Conservation (phyloP, 768 basidiomycete species). For the Austroboletus eburneus region DNA sequence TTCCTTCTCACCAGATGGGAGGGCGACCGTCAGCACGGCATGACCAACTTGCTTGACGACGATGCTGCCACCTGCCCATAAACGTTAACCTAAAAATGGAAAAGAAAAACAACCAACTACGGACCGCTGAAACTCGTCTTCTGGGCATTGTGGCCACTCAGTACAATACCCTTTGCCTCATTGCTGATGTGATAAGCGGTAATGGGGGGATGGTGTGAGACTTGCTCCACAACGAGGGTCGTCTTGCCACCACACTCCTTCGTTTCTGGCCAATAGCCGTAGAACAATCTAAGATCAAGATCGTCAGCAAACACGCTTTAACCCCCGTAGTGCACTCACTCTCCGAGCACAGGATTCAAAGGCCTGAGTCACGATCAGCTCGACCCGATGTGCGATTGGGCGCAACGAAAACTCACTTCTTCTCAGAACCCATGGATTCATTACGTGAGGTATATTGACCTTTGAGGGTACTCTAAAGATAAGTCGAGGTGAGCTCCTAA, state of each 20-base stretch:
- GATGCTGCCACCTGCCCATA: slow-evolving; percentile 54
- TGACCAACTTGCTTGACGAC: slow-evolving; percentile 96
- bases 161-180: slow-evolving; percentile 63
- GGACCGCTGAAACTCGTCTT: slow-evolving; percentile 88
- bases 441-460: slow-evolving; percentile 95
- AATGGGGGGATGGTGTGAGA: slow-evolving; percentile 92
- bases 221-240: slow-evolving; percentile 85
- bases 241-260: slow-evolving; percentile 72
- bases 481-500: slow-evolving; percentile 2
- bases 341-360: slow-evolving; percentile 92
- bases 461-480: slow-evolving; percentile 78
- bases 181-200: slow-evolving; percentile 89
- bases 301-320: slow-evolving; percentile 1
- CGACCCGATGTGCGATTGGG: not conserved
- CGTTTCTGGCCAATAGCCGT: slow-evolving; percentile 79
- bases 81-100: slow-evolving; percentile 2
- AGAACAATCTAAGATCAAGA: slow-evolving; percentile 59
- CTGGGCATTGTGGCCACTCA: slow-evolving; percentile 89
- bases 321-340: slow-evolving; percentile 47
- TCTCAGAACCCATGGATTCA: slow-evolving; percentile 94
- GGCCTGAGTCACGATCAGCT: slow-evolving; percentile 49
- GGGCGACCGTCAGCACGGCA: slow-evolving; percentile 69
- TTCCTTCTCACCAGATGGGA: slow-evolving; percentile 54
- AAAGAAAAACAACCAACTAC: slow-evolving; percentile 12
- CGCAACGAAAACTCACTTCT: slow-evolving; percentile 60